Evolutionary conservation across 495 filamentous ascomycete genomes (phyloP).

Genomic region (Aspergillus ellipticus): DNA sequence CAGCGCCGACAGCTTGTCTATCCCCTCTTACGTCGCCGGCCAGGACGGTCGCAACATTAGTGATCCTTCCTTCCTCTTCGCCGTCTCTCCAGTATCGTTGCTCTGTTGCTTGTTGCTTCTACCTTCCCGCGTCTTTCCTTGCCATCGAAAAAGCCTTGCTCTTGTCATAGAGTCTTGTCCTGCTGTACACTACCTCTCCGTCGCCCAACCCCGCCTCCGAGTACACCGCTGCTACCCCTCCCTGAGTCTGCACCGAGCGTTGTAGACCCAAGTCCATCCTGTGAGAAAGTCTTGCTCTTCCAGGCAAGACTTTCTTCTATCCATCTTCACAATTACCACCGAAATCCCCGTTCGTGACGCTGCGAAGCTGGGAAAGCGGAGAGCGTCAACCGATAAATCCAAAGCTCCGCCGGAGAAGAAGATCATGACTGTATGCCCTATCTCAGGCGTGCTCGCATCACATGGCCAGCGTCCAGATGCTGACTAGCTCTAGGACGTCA

Average conservation of each 20-base stretch:
- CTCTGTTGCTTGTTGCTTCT: conserved; percentile 10
- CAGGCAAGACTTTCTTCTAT: conserved; percentile 46
- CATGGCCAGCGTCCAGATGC: neutral
- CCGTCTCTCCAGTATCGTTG: conserved; percentile 13
- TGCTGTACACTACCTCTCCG: conserved; percentile 6
- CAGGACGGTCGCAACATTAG: conserved; percentile 1
- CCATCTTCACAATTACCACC: conserved; percentile 52
- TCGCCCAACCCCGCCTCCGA: conserved; percentile 1
- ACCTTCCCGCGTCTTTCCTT: conserved; percentile 4
- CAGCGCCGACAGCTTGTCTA: conserved; percentile 18
- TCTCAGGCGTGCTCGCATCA: neutral
- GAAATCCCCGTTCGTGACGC: conserved; percentile 50
- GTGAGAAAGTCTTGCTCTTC: conserved; percentile 49
- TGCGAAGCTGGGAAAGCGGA: conserved; percentile 79
- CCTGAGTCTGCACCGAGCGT: conserved; percentile 27
- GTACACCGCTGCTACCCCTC: conserved; percentile 24
- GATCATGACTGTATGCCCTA: conserved; percentile 72
- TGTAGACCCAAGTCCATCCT: conserved; percentile 27
- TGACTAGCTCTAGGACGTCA: conserved; percentile 51
- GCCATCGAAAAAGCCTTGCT: neutral
- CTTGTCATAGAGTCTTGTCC: neutral
- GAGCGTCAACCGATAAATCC: conserved; percentile 70
- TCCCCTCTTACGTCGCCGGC: conserved; percentile 42
- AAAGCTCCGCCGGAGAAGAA: conserved; percentile 68
- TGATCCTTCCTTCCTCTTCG: conserved; percentile 18